Evolutionary conservation across 768 basidiomycete genomes (phyloP).

Genomic region (Lentinula raphanica): DNA sequence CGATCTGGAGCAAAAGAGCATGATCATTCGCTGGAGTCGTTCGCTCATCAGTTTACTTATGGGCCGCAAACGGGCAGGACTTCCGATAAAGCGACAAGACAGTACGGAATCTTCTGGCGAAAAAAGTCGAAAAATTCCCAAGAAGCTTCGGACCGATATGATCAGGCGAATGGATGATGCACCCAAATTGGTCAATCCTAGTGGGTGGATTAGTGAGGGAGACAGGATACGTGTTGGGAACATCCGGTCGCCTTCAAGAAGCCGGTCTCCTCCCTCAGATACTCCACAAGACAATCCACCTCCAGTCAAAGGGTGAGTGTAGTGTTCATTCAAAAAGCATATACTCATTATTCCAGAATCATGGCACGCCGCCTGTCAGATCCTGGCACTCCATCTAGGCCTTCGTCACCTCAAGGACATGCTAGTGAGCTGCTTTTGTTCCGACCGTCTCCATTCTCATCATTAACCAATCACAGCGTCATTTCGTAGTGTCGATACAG

Average conservation of each 20-base stretch:
- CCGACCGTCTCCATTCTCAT: neutral
- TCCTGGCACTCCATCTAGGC: constrained; percentile 27
- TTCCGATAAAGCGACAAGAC: constrained; percentile 12
- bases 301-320: neutral
- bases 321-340: neutral
- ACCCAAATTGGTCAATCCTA: constrained; percentile 68
- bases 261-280: constrained; percentile 16
- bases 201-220: constrained; percentile 60
- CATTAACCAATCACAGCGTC: constrained; percentile 16
- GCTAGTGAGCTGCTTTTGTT: constrained; percentile 24
- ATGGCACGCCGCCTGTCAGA: constrained; percentile 33
- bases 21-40: neutral
- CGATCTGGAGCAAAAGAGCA: constrained; percentile 14
- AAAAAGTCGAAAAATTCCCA: constrained; percentile 7
- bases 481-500: constrained; percentile 34
- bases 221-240: constrained; percentile 17
- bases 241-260: neutral
- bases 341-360: constrained; percentile 1
- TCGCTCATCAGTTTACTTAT: constrained; percentile 28
- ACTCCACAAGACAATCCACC: neutral
- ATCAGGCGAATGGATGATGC: constrained; percentile 68
- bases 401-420: constrained; percentile 22
- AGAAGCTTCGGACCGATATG: constrained; percentile 62
- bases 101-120: constrained; percentile 10
- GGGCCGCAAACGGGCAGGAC: constrained; percentile 10